phyloP scores from a whole-genome alignment of 352 stramenopile species.

The Phytophthora rubi region DNA sequence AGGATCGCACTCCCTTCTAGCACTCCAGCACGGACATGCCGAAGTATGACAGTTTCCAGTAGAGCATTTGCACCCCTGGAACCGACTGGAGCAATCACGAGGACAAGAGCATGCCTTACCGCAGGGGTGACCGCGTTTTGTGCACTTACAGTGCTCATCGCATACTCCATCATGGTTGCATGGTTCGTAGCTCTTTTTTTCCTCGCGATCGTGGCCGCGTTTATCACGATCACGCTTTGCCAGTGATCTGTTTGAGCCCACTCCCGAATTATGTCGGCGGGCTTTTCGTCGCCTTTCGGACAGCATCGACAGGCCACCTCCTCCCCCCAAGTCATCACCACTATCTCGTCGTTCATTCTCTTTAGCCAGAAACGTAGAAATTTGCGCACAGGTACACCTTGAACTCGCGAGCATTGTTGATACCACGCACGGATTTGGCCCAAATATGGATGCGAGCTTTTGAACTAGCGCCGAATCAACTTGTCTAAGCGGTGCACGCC shows the following conservation, averaged over 20 bases:
- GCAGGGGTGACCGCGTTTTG: slow-evolving; percentile 59
- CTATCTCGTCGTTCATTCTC: slow-evolving; percentile 32
- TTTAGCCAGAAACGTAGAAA: slow-evolving; percentile 40
- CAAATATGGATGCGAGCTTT: slow-evolving; percentile 52
- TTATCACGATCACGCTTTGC: slow-evolving; percentile 45
- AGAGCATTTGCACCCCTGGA: slow-evolving; percentile 70
- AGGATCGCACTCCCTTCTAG: slow-evolving; percentile 69
- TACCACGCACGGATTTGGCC: slow-evolving; percentile 55
- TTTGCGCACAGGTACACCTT: slow-evolving; percentile 38
- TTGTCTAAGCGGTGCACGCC: slow-evolving; percentile 20
- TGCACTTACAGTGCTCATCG: slow-evolving; percentile 57
- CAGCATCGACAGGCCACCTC: slow-evolving; percentile 5
- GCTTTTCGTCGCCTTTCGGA: slow-evolving; percentile 28
- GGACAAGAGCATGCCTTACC: slow-evolving; percentile 68
- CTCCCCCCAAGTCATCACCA: slow-evolving; percentile 28
- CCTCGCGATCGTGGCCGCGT: slow-evolving; percentile 50
- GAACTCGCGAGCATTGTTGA: slow-evolving; percentile 47
- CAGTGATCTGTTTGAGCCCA: slow-evolving; percentile 32
- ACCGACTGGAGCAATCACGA: slow-evolving; percentile 67
- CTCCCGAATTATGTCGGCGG: slow-evolving; percentile 12
- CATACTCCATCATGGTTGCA: slow-evolving; percentile 70
- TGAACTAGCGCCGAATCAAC: slow-evolving; percentile 55
- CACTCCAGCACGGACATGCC: slow-evolving; percentile 60
- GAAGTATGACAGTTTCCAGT: slow-evolving; percentile 57
- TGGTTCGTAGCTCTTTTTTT: slow-evolving; percentile 62